Evolutionary conservation across 768 basidiomycete genomes (phyloP), one percentile per base, ranked within the genome.

Genomic region (Coprinellus micaceus): DNA sequence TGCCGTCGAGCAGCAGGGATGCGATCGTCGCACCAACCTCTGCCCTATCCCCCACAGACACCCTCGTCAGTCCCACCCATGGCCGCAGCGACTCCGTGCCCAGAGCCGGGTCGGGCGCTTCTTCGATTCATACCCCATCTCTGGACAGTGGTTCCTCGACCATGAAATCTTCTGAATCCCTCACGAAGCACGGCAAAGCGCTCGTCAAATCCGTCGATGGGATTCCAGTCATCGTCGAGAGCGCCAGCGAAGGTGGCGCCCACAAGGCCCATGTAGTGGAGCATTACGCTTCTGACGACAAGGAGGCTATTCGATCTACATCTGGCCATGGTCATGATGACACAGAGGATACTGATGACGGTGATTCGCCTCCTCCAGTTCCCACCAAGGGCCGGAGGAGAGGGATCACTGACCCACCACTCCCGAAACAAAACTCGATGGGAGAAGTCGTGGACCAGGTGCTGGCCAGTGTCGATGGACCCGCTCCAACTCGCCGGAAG

Each of bases 211-310:
- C 57, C n/a, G 53, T 24, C 24, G 56, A 58, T 43, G 60, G 60
- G 30, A 64, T 68, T 49, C 68, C 69, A 6, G 62, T 70, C 48
- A 72, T 75, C 36, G 58, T 69, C 25, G 76, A 78, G 65, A 76
- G 71, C 53, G 73, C 77, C 6, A 52, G 66, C 6, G 75, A 75
- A 54, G 69, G 68, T 33, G 46, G 57, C 25, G 55, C 58, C 30
- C 51, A 57, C 19, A 59, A 53, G 47, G 47, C 25, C 7, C 12
- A 24, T 15, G 36, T 9, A 37, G 9, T 17, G 9, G 25, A 28
- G 47, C 21, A 15, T 5, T 28, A 49, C 47, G 47, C n/a, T 49
- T 30, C 30, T 19, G 47, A 25, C 26, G 41, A 44, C 11, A 24
- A 25, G 11, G 26, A 25, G 15, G 37, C 24, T 52, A 19, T 22